Percentiles rank a stretch among this genome's conserved stretches.
Conservation (phyloP, 169 alveolate species). For the Fabrea salina region DNA sequence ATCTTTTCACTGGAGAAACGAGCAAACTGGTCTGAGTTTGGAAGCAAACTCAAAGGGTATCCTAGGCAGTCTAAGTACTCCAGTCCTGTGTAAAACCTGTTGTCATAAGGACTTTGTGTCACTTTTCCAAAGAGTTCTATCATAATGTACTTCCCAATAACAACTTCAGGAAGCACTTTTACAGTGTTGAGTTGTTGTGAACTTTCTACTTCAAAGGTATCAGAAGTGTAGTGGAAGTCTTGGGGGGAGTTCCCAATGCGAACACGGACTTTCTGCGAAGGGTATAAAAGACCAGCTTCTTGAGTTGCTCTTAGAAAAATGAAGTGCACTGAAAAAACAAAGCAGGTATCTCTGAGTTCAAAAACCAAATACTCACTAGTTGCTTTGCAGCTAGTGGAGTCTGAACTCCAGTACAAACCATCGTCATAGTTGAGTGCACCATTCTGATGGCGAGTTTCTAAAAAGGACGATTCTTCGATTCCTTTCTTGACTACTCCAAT, state of each 20-base stretch:
- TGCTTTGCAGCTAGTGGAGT: background rate
- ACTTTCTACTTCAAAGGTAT: background rate
- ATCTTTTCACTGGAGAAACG: background rate
- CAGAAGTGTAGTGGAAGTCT: background rate
- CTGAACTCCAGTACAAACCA: constrained; percentile 28
- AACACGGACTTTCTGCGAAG: background rate
- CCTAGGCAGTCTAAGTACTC: background rate
- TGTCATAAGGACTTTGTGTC: background rate
- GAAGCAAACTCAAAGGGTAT: background rate
- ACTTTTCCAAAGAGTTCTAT: background rate
- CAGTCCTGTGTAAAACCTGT: constrained; percentile 4
- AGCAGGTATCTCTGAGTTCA: background rate
- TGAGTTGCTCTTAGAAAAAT: background rate
- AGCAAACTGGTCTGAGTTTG: no score
- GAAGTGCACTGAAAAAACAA: background rate
- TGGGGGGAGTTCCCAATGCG: background rate
- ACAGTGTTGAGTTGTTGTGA: background rate
- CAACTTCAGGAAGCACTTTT: background rate
- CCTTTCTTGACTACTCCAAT: no score
- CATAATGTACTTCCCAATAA: constrained; percentile 8
- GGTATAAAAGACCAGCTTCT: constrained; percentile 8
- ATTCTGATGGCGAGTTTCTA: background rate
- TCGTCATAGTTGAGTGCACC: background rate
- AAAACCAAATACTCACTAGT: background rate
- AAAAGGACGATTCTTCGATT: background rate